Evolutionary conservation across 2,329 filamentous ascomycete genomes (phyloP).

Genomic region (Sarocladium brachiariae): DNA sequence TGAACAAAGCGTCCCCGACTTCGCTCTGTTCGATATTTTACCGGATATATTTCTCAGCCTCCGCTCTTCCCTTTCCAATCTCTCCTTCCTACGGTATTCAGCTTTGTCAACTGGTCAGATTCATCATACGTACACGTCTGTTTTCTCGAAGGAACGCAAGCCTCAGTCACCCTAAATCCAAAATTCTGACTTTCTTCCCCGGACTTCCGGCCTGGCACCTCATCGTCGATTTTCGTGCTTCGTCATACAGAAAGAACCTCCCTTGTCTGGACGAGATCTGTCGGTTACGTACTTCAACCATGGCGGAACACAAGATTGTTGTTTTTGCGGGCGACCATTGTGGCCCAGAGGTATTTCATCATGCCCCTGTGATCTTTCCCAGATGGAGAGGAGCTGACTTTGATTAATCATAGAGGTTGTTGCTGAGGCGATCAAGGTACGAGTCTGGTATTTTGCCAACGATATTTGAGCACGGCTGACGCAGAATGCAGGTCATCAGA

Average conservation of each 20-base stretch:
- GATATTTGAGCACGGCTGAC: slow-evolving; percentile 6
- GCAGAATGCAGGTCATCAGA: slow-evolving; percentile 59
- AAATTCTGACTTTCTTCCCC: no score
- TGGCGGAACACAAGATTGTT: slow-evolving; percentile 68
- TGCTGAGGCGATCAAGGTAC: slow-evolving; percentile 76
- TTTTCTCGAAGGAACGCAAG: no score
- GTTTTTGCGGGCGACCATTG: slow-evolving; percentile 77
- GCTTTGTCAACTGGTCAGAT: no score
- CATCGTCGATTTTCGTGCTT: slow-evolving; percentile 10
- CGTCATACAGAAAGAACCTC: not conserved
- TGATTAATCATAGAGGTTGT: slow-evolving; percentile 49
- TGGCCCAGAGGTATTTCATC: slow-evolving; percentile 65
- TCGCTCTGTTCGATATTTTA: no score
- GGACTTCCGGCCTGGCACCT: no score
- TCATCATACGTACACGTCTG: no score
- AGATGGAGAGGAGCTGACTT: slow-evolving; percentile 15
- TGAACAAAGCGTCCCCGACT: no score
- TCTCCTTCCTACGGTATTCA: no score
- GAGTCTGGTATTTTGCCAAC: slow-evolving; percentile 8
- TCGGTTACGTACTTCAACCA: slow-evolving; percentile 35
- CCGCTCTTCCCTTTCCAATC: no score
- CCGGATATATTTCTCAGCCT: no score
- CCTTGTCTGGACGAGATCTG: not conserved
- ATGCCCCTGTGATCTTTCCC: slow-evolving; percentile 13
- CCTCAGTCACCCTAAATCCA: no score